Percentiles rank a stretch among this genome's conserved stretches.
phyloP scores from a whole-genome alignment of 225 moss, liverwort and hornwort species.

The Antitrichia curtipendula region DNA sequence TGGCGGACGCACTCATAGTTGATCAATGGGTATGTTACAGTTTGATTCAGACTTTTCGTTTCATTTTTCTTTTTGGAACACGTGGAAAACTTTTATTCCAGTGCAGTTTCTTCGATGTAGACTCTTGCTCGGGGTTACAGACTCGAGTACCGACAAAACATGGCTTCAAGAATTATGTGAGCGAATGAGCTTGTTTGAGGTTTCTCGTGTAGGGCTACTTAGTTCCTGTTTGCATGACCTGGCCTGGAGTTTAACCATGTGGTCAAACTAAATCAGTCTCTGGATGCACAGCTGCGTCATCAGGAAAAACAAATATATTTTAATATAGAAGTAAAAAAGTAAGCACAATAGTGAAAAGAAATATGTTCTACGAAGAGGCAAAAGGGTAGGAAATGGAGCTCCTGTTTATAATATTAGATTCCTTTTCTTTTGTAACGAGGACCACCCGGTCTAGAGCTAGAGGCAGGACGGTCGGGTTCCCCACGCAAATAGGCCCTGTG shows the following conservation, averaged over 20 bases:
- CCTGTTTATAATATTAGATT: not conserved
- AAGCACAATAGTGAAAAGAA: not conserved
- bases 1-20: constrained; percentile 42
- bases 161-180: not conserved
- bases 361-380: not conserved
- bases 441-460: not conserved
- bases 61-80: not conserved
- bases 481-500: not conserved
- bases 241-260: not conserved
- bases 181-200: not conserved
- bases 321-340: not conserved
- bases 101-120: not conserved
- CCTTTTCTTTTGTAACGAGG: not conserved
- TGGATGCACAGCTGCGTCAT: not conserved
- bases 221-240: not conserved
- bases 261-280: not conserved
- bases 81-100: too few species aligned
- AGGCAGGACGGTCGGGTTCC: not conserved
- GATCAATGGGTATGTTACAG: constrained; percentile 67
- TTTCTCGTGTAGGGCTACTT: not conserved
- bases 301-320: not conserved
- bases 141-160: not conserved
- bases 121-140: not conserved
- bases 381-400: not conserved
- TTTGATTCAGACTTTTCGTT: not conserved